Percentiles rank a stretch among this genome's conserved stretches.
These are phyloP conservation scores for Corniculantispora saksenae DNA, from an alignment of 2,329 filamentous ascomycete genomes.

Conservation along the genomic window DNA sequence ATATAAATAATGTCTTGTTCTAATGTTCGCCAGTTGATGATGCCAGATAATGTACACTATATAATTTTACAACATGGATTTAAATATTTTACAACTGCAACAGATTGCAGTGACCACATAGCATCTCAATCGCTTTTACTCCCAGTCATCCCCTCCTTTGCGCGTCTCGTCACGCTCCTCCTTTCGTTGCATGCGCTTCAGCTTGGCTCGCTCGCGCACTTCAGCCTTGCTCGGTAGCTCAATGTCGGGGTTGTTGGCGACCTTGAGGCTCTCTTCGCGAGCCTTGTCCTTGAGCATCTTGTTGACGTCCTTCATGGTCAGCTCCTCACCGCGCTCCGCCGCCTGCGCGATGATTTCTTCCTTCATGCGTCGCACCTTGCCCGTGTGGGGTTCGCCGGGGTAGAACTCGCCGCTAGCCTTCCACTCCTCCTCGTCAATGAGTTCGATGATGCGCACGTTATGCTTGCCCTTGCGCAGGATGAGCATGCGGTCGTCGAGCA, in stretches of 20 bases:
- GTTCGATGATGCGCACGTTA: constrained; percentile 61
- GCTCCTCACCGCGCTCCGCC: constrained; percentile 30
- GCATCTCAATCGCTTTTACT: too few species aligned
- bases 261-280: constrained; percentile 27
- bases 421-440: constrained; percentile 60
- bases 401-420: constrained; percentile 49
- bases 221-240: constrained; percentile 41
- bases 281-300: constrained; percentile 30
- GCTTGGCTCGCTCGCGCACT: constrained; percentile 29
- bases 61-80: constrained; percentile 12
- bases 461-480: constrained; percentile 65
- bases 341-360: constrained; percentile 39
- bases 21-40: constrained; percentile 8
- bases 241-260: constrained; percentile 44
- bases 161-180: not conserved
- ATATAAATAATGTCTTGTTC: not conserved
- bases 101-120: too few species aligned
- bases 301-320: constrained; percentile 32
- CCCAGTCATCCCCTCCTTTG: not conserved
- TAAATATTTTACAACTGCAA: constrained; percentile 7
- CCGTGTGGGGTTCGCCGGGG: constrained; percentile 54
- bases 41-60: constrained; percentile 16
- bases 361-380: constrained; percentile 47
- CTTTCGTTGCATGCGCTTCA: constrained; percentile 1
- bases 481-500: constrained; percentile 60